These are phyloP conservation scores for Claviceps spartinae DNA, from an alignment of 2,329 filamentous ascomycete genomes.

Conservation along the genomic window DNA sequence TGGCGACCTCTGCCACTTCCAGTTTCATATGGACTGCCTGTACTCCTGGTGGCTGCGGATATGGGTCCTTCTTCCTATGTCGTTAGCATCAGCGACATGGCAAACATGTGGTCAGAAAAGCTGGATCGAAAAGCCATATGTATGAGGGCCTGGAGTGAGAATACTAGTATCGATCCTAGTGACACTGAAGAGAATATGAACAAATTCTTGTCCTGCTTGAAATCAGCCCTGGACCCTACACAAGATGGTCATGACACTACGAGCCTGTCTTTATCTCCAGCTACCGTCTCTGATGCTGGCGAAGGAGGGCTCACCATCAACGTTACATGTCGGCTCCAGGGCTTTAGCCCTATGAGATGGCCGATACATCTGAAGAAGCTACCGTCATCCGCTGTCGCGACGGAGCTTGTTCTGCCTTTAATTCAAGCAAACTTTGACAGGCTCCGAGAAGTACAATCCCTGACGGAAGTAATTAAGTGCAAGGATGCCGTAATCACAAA, in stretches of 20 bases:
- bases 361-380: slow-evolving; percentile 40
- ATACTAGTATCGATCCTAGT: slow-evolving; percentile 61
- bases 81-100: slow-evolving; percentile 57
- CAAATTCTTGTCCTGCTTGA: slow-evolving; percentile 52
- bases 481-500: slow-evolving; percentile 39
- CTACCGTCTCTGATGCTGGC: slow-evolving; percentile 17
- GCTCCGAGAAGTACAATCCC: slow-evolving; percentile 26
- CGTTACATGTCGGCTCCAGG: slow-evolving; percentile 49
- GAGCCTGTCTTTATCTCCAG: slow-evolving; percentile 28
- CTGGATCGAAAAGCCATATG: slow-evolving; percentile 50
- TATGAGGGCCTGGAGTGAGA: slow-evolving; percentile 44
- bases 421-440: slow-evolving; percentile 31
- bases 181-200: slow-evolving; percentile 53
- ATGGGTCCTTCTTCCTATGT: slow-evolving; percentile 46
- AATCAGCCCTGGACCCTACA: slow-evolving; percentile 34
- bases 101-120: slow-evolving; percentile 57
- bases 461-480: slow-evolving; percentile 29
- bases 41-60: slow-evolving; percentile 47
- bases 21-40: slow-evolving; percentile 32
- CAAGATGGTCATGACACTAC: slow-evolving; percentile 30
- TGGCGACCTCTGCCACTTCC: slow-evolving; percentile 30
- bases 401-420: slow-evolving; percentile 38
- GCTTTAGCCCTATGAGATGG: slow-evolving; percentile 52
- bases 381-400: slow-evolving; percentile 27
- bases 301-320: slow-evolving; percentile 35